Evolutionary conservation across 768 basidiomycete genomes (phyloP).

Genomic region (Leccinum sublutescens): DNA sequence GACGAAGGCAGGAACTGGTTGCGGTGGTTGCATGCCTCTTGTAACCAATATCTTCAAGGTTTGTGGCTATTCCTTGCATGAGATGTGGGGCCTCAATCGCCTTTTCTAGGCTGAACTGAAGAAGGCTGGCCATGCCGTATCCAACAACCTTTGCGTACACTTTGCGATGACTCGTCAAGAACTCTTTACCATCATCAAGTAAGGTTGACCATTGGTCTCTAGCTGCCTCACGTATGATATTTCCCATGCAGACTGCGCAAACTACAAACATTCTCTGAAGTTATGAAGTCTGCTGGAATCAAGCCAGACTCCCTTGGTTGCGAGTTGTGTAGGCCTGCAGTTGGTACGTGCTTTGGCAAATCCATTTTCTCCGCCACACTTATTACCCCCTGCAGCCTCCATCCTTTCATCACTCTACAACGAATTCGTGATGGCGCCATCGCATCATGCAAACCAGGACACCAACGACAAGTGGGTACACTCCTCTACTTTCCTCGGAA

Average conservation of each 20-base stretch:
- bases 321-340: constrained; percentile 70
- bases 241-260: constrained; percentile 47
- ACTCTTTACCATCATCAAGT: constrained; percentile 62
- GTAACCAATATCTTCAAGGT: constrained; percentile 17
- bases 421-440: constrained; percentile 60
- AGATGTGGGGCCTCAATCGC: not conserved
- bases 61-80: too few species aligned
- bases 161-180: constrained; percentile 64
- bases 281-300: constrained; percentile 51
- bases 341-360: constrained; percentile 38
- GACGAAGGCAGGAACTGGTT: constrained; percentile 72
- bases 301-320: constrained; percentile 57
- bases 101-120: constrained; percentile 57
- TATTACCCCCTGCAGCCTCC: constrained; percentile 17
- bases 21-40: constrained; percentile 50
- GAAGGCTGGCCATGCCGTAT: constrained; percentile 58
- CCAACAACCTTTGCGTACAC: constrained; percentile 63
- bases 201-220: constrained; percentile 2
- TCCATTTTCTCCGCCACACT: not conserved
- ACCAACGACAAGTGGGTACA: constrained; percentile 53
- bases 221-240: not conserved
- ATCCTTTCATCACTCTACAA: constrained; percentile 56
- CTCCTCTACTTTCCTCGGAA: not conserved
- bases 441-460: constrained; percentile 68
- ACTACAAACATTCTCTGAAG: constrained; percentile 50